Conservation (phyloP, 208 protist genomes). For the Crithidia expoeki region DNA sequence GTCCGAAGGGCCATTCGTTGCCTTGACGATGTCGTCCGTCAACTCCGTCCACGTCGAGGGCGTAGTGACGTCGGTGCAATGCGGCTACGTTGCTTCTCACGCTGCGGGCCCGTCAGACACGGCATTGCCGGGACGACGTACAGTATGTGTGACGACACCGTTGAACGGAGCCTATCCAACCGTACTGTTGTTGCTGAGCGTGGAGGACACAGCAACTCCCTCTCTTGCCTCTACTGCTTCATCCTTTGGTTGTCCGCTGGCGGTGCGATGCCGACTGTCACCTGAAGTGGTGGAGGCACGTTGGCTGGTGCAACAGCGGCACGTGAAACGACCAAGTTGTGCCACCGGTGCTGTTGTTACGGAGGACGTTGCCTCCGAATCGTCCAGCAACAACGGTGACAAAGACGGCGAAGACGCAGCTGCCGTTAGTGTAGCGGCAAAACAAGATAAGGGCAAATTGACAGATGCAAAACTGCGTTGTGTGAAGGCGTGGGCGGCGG, state of each 20-base stretch:
- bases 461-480: constrained; percentile 16
- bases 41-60: constrained; percentile 66
- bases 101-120: not conserved
- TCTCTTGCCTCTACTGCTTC: not conserved
- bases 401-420: not conserved
- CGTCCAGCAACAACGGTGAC: not conserved
- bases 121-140: constrained; percentile 12
- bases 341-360: not conserved
- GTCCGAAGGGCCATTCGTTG: constrained; percentile 1
- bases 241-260: constrained; percentile 23
- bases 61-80: constrained; percentile 44
- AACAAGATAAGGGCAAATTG: not conserved
- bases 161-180: not conserved
- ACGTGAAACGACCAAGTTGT: not conserved
- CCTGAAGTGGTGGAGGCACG: constrained; percentile 15
- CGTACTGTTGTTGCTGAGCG: constrained; percentile 54
- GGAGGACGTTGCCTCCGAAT: no score
- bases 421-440: not conserved
- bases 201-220: constrained; percentile 19
- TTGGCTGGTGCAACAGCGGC: constrained; percentile 8
- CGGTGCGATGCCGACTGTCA: constrained; percentile 47
- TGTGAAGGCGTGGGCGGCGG: constrained; percentile 25
- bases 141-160: constrained; percentile 4
- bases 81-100: constrained; percentile 35
- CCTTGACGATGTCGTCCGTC: constrained; percentile 5